phyloP scores from a whole-genome alignment of 768 basidiomycete species.

The Mycena haematopus region DNA sequence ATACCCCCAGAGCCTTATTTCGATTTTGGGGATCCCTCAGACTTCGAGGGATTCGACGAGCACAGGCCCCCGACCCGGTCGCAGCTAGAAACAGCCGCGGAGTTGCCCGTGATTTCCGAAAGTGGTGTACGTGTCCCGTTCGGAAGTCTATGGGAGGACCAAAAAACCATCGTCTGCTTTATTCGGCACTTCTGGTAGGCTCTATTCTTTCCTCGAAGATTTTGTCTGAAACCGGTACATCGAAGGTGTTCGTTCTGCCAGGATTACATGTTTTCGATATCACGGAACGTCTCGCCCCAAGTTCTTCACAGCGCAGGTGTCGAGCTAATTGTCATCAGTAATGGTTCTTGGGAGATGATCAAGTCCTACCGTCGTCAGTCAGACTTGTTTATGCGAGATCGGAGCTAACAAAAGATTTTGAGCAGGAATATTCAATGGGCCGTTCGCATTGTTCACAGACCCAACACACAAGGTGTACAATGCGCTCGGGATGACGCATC shows the following conservation, averaged over 20 bases:
- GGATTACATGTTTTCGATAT: conserved; percentile 72
- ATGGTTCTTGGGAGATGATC: conserved; percentile 69
- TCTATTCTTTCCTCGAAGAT: background rate
- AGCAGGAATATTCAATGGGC: conserved; percentile 63
- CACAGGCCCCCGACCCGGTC: conserved; percentile 16
- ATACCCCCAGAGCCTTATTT: conserved; percentile 22
- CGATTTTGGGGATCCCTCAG: conserved; percentile 25
- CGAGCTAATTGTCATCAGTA: conserved; percentile 66
- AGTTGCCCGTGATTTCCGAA: conserved; percentile 58
- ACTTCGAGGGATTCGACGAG: conserved; percentile 22
- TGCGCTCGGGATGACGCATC: conserved; percentile 61
- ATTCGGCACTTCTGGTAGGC: conserved; percentile 67
- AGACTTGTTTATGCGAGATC: background rate
- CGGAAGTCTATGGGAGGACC: conserved; percentile 55
- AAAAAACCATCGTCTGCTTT: conserved; percentile 67
- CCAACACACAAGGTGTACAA: conserved; percentile 61
- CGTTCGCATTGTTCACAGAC: conserved; percentile 71
- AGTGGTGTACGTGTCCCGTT: conserved; percentile 59
- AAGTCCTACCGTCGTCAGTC: conserved; percentile 54
- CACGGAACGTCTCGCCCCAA: conserved; percentile 53
- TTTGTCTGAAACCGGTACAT: background rate
- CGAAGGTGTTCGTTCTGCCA: conserved; percentile 62
- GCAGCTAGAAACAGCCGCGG: conserved; percentile 44
- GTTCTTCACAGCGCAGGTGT: conserved; percentile 57
- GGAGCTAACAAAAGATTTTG: background rate